phyloP scores from a whole-genome alignment of 345 rosid species.

The Jatropha curcas region DNA sequence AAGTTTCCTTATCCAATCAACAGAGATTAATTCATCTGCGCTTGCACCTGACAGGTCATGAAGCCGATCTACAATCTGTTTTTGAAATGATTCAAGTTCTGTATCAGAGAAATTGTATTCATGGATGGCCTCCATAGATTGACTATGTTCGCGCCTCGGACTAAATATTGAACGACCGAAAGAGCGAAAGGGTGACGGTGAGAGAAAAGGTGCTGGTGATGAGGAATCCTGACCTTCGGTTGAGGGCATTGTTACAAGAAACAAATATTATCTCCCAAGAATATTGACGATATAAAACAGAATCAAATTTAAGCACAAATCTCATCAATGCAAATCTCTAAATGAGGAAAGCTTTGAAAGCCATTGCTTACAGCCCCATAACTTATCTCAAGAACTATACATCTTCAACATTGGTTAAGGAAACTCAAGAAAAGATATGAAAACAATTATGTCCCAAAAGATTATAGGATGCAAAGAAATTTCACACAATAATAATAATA shows the following conservation, averaged over 20 bases:
- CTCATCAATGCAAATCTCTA: no score
- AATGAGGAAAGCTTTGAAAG: no score
- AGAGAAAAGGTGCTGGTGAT: neutral
- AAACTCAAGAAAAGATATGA: no score
- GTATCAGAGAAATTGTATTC: constrained; percentile 12
- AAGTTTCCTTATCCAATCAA: constrained; percentile 44
- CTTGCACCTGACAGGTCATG: constrained; percentile 31
- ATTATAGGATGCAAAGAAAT: no score
- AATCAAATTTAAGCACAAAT: no score
- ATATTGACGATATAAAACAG: no score
- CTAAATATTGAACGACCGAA: constrained; percentile 32
- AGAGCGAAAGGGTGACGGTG: constrained; percentile 1
- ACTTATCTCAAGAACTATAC: no score
- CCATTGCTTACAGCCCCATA: no score
- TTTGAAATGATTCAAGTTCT: constrained; percentile 39
- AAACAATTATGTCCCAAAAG: no score
- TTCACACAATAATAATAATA: no score
- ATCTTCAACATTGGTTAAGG: no score
- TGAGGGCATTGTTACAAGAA: constrained; percentile 15
- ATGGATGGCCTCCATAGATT: constrained; percentile 20
- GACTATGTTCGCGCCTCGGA: constrained; percentile 27
- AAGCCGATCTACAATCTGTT: constrained; percentile 31
- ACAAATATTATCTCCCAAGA: neutral
- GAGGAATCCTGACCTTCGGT: constrained; percentile 21
- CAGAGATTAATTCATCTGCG: constrained; percentile 41